Conservation (phyloP, 495 filamentous ascomycete genomes). For the Astrocystis sublimbata region DNA sequence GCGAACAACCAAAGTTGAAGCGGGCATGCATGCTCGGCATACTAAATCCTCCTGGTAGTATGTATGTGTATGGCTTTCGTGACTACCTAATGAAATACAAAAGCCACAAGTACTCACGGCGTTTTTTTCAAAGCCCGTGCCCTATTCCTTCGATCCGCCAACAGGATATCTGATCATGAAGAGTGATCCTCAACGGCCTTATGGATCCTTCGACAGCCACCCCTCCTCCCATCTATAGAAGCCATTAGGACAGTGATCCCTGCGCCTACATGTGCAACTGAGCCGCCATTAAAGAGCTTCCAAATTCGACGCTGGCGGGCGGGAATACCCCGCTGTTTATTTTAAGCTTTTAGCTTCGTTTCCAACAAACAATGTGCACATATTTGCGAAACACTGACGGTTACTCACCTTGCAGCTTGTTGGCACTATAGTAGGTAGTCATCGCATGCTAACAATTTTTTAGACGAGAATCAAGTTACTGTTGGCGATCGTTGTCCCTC, state of each 20-base stretch:
- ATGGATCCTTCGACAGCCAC: not conserved
- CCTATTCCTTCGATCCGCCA: slow-evolving; percentile 8
- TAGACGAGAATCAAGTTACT: no score
- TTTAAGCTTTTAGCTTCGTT: slow-evolving; percentile 1
- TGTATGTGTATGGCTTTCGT: not conserved
- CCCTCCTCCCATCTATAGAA: not conserved
- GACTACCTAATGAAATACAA: not conserved
- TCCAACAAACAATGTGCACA: not conserved
- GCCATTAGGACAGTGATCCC: not conserved
- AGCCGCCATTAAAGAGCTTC: not conserved
- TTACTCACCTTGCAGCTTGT: not conserved
- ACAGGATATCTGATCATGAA: not conserved
- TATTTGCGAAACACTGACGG: not conserved
- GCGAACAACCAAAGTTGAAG: not conserved
- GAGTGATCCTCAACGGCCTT: not conserved
- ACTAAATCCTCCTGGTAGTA: no score
- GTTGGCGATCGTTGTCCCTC: not conserved
- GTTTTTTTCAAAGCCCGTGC: slow-evolving; percentile 2
- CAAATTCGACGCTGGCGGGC: not conserved
- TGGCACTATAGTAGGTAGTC: not conserved
- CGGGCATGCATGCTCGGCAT: no score
- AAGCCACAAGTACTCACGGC: not conserved
- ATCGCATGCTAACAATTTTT: no score
- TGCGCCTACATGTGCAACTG: not conserved
- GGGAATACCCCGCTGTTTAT: not conserved